These are phyloP conservation scores for Colletotrichum coccodes DNA, from an alignment of 2,329 filamentous ascomycete species.

Conservation along the genomic window DNA sequence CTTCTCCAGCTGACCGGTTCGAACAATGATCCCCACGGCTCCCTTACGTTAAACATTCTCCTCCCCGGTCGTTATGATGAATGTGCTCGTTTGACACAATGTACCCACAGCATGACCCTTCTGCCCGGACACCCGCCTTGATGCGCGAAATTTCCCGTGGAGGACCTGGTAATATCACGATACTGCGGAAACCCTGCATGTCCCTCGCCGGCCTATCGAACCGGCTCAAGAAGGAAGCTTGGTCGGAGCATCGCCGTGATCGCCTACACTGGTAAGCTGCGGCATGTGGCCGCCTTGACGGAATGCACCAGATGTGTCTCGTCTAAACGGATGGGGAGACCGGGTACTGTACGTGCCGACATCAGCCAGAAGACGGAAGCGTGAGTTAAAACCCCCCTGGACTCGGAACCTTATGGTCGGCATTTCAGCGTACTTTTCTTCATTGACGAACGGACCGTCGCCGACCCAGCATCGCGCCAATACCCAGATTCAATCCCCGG, in stretches of 20 bases:
- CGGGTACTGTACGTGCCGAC: not conserved
- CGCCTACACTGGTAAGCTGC: slow-evolving; percentile 2
- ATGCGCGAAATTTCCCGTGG: not conserved
- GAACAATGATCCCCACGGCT: not conserved
- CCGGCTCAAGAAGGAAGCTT: not conserved
- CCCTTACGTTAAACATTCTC: not conserved
- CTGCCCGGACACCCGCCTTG: not conserved
- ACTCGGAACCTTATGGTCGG: not conserved
- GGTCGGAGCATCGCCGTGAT: not conserved
- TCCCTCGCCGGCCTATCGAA: not conserved
- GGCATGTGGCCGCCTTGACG: slow-evolving; percentile 2
- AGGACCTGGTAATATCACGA: slow-evolving; percentile 4
- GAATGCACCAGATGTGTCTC: not conserved
- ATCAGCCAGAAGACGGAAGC: not conserved
- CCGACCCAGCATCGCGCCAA: slow-evolving; percentile 2
- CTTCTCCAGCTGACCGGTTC: not conserved
- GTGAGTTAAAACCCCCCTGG: not conserved
- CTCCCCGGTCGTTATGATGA: not conserved
- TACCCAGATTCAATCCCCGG: not conserved
- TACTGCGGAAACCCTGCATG: not conserved
- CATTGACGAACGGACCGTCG: not conserved
- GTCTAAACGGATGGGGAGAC: not conserved
- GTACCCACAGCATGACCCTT: slow-evolving; percentile 5
- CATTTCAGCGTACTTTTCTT: not conserved
- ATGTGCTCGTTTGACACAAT: not conserved